A percentile compares a stretch with the other conserved stretches of the same genome.
Evolutionary conservation across 2,329 filamentous ascomycete genomes (phyloP).

Genomic region (Tolypocladium tundrense): DNA sequence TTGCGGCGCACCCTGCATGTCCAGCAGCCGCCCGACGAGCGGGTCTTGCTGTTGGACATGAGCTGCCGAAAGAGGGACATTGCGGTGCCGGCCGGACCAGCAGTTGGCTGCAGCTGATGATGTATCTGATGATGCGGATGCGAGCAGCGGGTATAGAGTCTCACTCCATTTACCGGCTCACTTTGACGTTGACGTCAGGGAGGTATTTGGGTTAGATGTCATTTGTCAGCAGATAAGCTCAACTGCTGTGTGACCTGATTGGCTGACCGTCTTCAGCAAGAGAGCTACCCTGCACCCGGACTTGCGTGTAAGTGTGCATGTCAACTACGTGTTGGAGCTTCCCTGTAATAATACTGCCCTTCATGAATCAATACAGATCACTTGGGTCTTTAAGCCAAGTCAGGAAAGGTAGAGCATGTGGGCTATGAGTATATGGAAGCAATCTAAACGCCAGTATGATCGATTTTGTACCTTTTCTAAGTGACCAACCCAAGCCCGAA

Average conservation of each 20-base stretch:
- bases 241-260: no score
- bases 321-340: no score
- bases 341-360: no score
- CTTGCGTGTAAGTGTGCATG: no score
- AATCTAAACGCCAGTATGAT: neutral
- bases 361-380: no score
- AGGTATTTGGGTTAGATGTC: neutral
- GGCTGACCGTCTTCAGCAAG: neutral
- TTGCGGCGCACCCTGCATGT: conserved; percentile 52
- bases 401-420: no score
- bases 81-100: neutral
- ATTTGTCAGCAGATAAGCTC: neutral
- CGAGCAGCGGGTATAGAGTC: neutral
- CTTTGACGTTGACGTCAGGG: neutral
- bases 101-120: neutral
- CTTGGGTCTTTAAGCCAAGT: no score
- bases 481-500: neutral
- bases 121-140: neutral
- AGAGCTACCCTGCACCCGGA: no score
- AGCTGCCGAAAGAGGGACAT: conserved; percentile 13
- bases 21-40: conserved; percentile 44
- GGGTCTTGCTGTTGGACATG: conserved; percentile 15
- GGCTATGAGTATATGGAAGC: neutral
- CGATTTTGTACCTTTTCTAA: neutral
- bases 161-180: neutral